Percentiles rank a stretch among this genome's conserved stretches.
Evolutionary conservation across 495 filamentous ascomycete species (phyloP).

Genomic region (Penicillium taxi): DNA sequence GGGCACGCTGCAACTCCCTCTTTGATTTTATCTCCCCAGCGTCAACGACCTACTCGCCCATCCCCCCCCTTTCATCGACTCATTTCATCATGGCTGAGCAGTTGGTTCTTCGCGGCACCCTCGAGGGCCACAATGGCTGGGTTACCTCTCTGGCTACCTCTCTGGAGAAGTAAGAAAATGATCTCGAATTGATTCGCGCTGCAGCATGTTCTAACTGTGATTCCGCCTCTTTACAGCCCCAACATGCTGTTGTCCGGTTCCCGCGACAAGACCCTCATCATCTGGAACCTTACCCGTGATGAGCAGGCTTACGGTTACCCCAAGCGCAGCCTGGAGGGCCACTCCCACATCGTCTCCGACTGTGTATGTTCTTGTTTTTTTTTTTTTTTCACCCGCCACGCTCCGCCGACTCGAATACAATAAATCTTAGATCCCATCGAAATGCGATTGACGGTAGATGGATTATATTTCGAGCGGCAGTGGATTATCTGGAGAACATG

Average conservation of each 20-base stretch:
- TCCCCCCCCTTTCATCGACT: slow-evolving; percentile 40
- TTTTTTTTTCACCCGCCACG: no score
- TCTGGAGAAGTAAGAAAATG: slow-evolving; percentile 80
- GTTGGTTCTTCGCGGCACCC: slow-evolving; percentile 93
- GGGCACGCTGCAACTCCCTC: slow-evolving; percentile 30
- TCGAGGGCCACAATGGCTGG: slow-evolving; percentile 88
- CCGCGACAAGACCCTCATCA: slow-evolving; percentile 98
- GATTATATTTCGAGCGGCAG: no score
- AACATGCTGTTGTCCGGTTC: slow-evolving; percentile 99
- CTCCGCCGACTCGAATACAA: no score
- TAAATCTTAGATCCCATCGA: no score
- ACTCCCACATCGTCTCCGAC: slow-evolving; percentile 99
- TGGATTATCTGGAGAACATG: slow-evolving; percentile 6
- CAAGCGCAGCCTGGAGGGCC: slow-evolving; percentile 95
- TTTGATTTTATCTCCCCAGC: slow-evolving; percentile 43
- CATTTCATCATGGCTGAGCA: slow-evolving; percentile 77
- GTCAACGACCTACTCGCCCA: slow-evolving; percentile 43
- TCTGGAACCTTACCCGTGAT: slow-evolving; percentile 99
- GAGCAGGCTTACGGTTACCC: slow-evolving; percentile 96
- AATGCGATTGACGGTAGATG: no score
- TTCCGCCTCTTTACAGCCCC: slow-evolving; percentile 55
- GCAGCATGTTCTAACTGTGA: slow-evolving; percentile 30
- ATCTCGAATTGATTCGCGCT: slow-evolving; percentile 19
- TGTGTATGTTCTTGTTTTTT: slow-evolving; percentile 62
- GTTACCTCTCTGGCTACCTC: slow-evolving; percentile 81